Evolutionary conservation across 2,329 filamentous ascomycete genomes (phyloP).

Genomic region (Pseudogymnoascus sp.): DNA sequence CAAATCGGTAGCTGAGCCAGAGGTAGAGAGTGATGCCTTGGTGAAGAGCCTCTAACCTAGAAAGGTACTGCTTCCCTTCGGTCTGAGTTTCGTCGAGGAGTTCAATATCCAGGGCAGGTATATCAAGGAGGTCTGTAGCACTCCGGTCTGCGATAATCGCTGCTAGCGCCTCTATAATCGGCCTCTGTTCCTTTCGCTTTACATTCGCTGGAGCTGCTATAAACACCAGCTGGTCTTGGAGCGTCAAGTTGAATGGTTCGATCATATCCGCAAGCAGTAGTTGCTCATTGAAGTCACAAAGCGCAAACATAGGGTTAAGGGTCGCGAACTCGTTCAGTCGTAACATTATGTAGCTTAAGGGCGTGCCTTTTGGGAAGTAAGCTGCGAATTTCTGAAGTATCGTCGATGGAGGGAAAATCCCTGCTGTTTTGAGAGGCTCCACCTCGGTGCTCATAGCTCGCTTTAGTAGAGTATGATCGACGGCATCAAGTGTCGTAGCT

Average conservation of each 20-base stretch:
- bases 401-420: slow-evolving; percentile 62
- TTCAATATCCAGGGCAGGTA: slow-evolving; percentile 63
- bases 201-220: slow-evolving; percentile 59
- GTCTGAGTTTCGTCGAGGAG: slow-evolving; percentile 51
- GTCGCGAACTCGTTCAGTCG: slow-evolving; percentile 63
- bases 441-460: slow-evolving; percentile 56
- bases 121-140: slow-evolving; percentile 61
- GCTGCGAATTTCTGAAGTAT: slow-evolving; percentile 68
- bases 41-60: slow-evolving; percentile 68
- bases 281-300: slow-evolving; percentile 55
- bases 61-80: slow-evolving; percentile 43
- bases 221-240: slow-evolving; percentile 68
- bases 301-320: slow-evolving; percentile 57
- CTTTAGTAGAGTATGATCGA: slow-evolving; percentile 57
- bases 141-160: slow-evolving; percentile 58
- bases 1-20: slow-evolving; percentile 87
- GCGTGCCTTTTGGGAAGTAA: slow-evolving; percentile 73
- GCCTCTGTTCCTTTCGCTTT: slow-evolving; percentile 38
- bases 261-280: slow-evolving; percentile 65
- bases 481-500: slow-evolving; percentile 68
- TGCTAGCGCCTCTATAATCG: slow-evolving; percentile 57
- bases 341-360: slow-evolving; percentile 74
- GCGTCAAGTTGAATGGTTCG: slow-evolving; percentile 59
- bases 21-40: slow-evolving; percentile 76
- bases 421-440: slow-evolving; percentile 59